Conservation (phyloP, 2,329 filamentous ascomycete species). For the Pseudogymnoascus sp. region DNA sequence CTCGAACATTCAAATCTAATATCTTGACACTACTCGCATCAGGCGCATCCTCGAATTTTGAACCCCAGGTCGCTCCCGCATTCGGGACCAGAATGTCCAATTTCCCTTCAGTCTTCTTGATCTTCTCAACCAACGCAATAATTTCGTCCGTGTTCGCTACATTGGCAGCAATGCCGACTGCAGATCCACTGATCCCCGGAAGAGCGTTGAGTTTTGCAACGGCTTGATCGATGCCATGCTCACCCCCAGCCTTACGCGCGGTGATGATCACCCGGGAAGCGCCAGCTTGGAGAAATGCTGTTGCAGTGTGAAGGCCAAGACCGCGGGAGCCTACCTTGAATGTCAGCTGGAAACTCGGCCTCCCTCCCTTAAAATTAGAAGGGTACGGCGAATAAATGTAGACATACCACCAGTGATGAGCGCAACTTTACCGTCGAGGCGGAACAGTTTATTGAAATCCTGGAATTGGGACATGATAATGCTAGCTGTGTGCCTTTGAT, state of each 20-base stretch:
- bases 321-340: conserved; percentile 37
- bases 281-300: conserved; percentile 60
- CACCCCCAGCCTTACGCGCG: conserved; percentile 59
- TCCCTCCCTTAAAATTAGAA: neutral
- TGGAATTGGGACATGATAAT: conserved; percentile 17
- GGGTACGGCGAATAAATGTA: neutral
- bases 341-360: neutral
- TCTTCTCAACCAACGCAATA: conserved; percentile 47
- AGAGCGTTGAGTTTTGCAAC: conserved; percentile 57
- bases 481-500: neutral
- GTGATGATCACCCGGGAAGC: conserved; percentile 64
- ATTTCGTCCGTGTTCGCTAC: conserved; percentile 53
- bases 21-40: conserved; percentile 55
- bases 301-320: conserved; percentile 54
- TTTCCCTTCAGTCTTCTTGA: conserved; percentile 46
- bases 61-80: conserved; percentile 63
- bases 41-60: conserved; percentile 54
- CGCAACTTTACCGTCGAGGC: conserved; percentile 20
- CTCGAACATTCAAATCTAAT: conserved; percentile 62
- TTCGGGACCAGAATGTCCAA: conserved; percentile 64
- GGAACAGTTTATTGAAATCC: conserved; percentile 17
- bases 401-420: conserved; percentile 25
- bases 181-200: conserved; percentile 46
- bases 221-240: conserved; percentile 46
- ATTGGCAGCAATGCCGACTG: conserved; percentile 58